A percentile compares a stretch with the other conserved stretches of the same genome.
phyloP scores from a whole-genome alignment of 164 flowering plant species.

The Stephania yunnanensis region DNA sequence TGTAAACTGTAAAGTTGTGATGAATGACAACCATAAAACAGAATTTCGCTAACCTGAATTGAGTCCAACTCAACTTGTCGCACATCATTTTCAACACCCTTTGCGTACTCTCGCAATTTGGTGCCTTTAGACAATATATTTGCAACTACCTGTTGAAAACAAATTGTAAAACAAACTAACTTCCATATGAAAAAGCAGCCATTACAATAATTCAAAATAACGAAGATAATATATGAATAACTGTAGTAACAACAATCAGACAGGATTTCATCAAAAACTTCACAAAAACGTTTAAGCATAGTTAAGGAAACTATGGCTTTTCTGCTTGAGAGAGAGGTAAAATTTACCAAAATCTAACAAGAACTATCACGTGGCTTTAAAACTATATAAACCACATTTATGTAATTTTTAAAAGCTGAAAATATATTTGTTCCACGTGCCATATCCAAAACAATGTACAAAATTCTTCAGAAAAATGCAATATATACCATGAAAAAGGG shows the following conservation, averaged over 20 bases:
- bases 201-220: neutral
- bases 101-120: slow-evolving; percentile 70
- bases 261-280: too few relatives aligned
- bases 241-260: too few relatives aligned
- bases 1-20: neutral
- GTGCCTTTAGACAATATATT: slow-evolving; percentile 85
- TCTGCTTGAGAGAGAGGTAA: too few relatives aligned
- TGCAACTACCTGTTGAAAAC: slow-evolving; percentile 56
- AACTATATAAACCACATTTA: too few relatives aligned
- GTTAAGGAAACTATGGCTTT: too few relatives aligned
- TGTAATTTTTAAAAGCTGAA: too few relatives aligned
- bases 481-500: too few relatives aligned
- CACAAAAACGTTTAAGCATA: too few relatives aligned
- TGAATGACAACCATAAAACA: neutral
- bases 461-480: neutral
- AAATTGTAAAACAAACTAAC: neutral
- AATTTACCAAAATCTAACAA: too few relatives aligned
- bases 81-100: slow-evolving; percentile 83
- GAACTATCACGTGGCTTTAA: too few relatives aligned
- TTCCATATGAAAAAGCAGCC: neutral
- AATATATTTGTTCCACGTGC: too few relatives aligned
- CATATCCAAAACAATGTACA: neutral
- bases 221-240: neutral
- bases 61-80: slow-evolving; percentile 87
- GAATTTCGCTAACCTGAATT: slow-evolving; percentile 56